Percentiles rank a stretch among this genome's conserved stretches.
phyloP scores from a whole-genome alignment of 2,329 filamentous ascomycete genomes.

The Aureobasidium sp. region DNA sequence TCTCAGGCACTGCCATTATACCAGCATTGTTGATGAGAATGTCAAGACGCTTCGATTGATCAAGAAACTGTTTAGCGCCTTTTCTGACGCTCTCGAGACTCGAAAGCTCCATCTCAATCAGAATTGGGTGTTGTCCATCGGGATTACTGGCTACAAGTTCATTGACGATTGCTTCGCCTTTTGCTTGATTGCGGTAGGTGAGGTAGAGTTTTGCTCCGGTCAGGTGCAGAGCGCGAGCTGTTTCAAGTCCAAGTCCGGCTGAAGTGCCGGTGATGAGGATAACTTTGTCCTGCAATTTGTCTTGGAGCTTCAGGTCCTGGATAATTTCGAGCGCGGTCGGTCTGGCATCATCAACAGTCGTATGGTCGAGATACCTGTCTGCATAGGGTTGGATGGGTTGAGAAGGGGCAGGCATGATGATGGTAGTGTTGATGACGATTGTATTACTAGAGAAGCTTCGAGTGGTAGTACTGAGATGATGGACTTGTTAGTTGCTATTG shows the following conservation, averaged over 20 bases:
- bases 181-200: constrained; percentile 48
- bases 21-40: constrained; percentile 52
- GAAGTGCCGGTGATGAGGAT: constrained; percentile 52
- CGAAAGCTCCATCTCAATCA: constrained; percentile 35
- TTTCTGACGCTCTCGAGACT: constrained; percentile 37
- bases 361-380: constrained; percentile 30
- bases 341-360: constrained; percentile 32
- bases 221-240: constrained; percentile 46
- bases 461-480: not conserved
- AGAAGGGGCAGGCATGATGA: constrained; percentile 28
- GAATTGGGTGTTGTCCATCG: constrained; percentile 24
- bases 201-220: constrained; percentile 53
- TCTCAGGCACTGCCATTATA: constrained; percentile 45
- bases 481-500: not conserved
- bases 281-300: constrained; percentile 41
- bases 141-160: constrained; percentile 25
- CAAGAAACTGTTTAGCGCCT: constrained; percentile 37
- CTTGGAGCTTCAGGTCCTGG: constrained; percentile 32
- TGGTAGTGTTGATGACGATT: not conserved
- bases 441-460: not conserved
- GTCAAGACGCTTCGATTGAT: constrained; percentile 37
- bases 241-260: constrained; percentile 51
- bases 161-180: constrained; percentile 38
- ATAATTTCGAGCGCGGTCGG: constrained; percentile 32
- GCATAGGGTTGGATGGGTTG: constrained; percentile 32